Evolutionary conservation across 192 early-diverging fungal species (phyloP).

Genomic region (Helicostylum pulchrum): DNA sequence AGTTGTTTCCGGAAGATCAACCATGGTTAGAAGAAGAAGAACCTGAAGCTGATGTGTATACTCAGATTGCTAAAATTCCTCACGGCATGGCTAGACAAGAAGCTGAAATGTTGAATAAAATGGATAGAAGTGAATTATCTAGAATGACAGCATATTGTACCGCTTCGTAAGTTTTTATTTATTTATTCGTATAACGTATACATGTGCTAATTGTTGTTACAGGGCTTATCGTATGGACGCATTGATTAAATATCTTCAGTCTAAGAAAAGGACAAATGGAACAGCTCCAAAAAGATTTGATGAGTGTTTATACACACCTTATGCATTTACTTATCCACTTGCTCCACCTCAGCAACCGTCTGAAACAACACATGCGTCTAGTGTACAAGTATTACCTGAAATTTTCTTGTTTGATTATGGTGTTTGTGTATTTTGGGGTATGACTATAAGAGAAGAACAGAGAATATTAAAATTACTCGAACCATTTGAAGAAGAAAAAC

Average conservation of each 20-base stretch:
- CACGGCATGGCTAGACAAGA: slow-evolving; percentile 54
- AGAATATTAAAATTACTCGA: slow-evolving; percentile 68
- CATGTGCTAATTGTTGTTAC: not conserved
- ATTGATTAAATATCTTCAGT: slow-evolving; percentile 73
- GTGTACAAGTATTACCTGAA: slow-evolving; percentile 46
- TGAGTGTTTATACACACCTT: slow-evolving; percentile 68
- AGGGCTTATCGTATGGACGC: slow-evolving; percentile 72
- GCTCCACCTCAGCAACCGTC: slow-evolving; percentile 35
- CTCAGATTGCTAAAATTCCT: slow-evolving; percentile 67
- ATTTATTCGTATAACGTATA: not conserved
- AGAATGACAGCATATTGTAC: slow-evolving; percentile 86
- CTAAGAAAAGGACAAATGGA: slow-evolving; percentile 57
- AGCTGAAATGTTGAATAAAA: slow-evolving; percentile 69
- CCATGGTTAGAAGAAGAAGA: slow-evolving; percentile 47
- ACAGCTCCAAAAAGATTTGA: slow-evolving; percentile 74
- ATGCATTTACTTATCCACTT: slow-evolving; percentile 40
- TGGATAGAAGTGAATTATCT: slow-evolving; percentile 71
- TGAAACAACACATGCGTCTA: not conserved
- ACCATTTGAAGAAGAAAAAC: slow-evolving; percentile 72
- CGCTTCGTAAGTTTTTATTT: slow-evolving; percentile 51
- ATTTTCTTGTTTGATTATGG: slow-evolving; percentile 92
- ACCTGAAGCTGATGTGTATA: slow-evolving; percentile 58
- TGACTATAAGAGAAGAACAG: slow-evolving; percentile 79
- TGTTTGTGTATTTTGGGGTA: slow-evolving; percentile 95
- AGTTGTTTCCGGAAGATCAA: slow-evolving; percentile 66